phyloP scores from a whole-genome alignment of 106 monocot genomes.

The Apostasia ramifera region DNA sequence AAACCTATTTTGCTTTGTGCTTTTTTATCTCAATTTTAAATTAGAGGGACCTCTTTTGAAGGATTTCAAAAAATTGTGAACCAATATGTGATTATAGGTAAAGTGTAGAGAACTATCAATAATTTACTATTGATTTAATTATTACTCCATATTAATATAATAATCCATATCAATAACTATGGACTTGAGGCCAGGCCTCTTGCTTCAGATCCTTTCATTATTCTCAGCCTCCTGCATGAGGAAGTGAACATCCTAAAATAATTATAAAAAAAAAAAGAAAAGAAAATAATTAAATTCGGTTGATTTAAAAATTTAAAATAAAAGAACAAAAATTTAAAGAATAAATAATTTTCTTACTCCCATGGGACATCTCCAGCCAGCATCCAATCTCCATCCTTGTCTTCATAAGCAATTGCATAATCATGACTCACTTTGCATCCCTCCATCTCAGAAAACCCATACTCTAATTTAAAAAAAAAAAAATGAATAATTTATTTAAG shows the following conservation, averaged over 20 bases:
- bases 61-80: too few species aligned
- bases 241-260: constrained; percentile 47
- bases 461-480: not conserved
- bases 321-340: not conserved
- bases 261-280: not conserved
- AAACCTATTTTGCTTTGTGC: too few species aligned
- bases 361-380: constrained; percentile 84
- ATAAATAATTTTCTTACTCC: constrained; percentile 37
- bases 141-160: too few species aligned
- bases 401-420: constrained; percentile 62
- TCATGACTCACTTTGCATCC: constrained; percentile 10
- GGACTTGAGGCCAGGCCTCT: constrained; percentile 23
- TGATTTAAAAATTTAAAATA: not conserved
- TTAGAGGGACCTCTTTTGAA: too few species aligned
- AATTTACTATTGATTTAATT: too few species aligned
- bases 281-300: not conserved
- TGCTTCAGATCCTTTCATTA: constrained; percentile 63
- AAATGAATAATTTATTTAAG: too few species aligned
- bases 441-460: constrained; percentile 6
- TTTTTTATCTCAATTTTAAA: too few species aligned
- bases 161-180: not conserved
- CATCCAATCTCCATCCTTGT: constrained; percentile 93
- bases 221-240: constrained; percentile 63
- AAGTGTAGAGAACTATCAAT: too few species aligned
- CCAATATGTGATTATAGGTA: too few species aligned